Percentiles rank a stretch among this genome's conserved stretches.
These are phyloP conservation scores for Lyophyllum atratum DNA, from an alignment of 768 basidiomycete genomes.

Conservation along the genomic window DNA sequence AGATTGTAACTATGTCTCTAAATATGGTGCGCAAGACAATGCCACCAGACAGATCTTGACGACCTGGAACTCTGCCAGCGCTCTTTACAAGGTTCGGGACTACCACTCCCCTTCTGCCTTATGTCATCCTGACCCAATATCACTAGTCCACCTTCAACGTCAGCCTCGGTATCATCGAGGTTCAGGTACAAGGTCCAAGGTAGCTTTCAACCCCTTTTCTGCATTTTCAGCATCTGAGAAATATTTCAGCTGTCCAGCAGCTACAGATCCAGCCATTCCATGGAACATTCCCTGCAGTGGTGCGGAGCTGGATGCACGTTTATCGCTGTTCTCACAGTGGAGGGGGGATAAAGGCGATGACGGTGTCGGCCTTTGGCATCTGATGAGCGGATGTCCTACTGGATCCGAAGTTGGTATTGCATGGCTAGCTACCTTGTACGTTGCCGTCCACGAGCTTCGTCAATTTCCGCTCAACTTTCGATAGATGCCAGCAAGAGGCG, in stretches of 20 bases:
- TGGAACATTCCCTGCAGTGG: constrained; percentile 79
- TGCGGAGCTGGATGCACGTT: constrained; percentile 62
- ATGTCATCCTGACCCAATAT: not conserved
- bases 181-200: constrained; percentile 67
- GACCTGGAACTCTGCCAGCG: constrained; percentile 78
- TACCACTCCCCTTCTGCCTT: not conserved
- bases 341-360: constrained; percentile 73
- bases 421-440: constrained; percentile 80
- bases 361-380: constrained; percentile 82
- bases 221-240: not conserved
- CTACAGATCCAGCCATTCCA: constrained; percentile 48
- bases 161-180: constrained; percentile 79
- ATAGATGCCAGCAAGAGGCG: constrained; percentile 57
- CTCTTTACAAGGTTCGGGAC: constrained; percentile 59
- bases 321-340: constrained; percentile 84
- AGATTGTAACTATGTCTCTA: constrained; percentile 76
- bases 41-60: constrained; percentile 77
- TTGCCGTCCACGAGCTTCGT: constrained; percentile 10
- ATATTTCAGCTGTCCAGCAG: constrained; percentile 57
- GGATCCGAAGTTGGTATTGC: constrained; percentile 87
- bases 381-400: constrained; percentile 83
- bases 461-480: constrained; percentile 3
- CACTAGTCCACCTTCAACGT: constrained; percentile 74
- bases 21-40: constrained; percentile 62
- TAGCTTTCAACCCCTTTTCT: constrained; percentile 24